Evolutionary conservation across 768 basidiomycete genomes (phyloP).

Genomic region (Tremella mesenterica): DNA sequence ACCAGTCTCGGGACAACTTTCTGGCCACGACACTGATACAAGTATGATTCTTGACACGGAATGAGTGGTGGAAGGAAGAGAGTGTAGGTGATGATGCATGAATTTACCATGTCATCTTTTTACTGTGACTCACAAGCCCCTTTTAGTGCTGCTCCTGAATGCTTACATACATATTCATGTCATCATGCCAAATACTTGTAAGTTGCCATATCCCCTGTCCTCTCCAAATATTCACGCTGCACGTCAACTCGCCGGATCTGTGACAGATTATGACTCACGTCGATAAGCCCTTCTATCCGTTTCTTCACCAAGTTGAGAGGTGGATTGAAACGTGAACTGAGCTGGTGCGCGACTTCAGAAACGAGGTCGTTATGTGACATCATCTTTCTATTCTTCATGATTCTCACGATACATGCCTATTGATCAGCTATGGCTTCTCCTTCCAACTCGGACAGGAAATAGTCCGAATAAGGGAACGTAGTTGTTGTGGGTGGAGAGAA

Average conservation of each 20-base stretch:
- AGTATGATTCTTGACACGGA: too few species aligned
- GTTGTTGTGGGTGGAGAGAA: background rate
- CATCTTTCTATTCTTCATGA: slow-evolving; percentile 92
- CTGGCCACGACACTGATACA: too few species aligned
- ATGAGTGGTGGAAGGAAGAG: too few species aligned
- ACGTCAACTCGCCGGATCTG: background rate
- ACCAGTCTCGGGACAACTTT: too few species aligned
- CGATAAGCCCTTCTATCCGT: slow-evolving; percentile 83
- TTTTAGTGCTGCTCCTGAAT: too few species aligned
- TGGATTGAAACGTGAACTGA: slow-evolving; percentile 75
- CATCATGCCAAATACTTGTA: slow-evolving; percentile 34
- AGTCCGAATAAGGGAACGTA: background rate
- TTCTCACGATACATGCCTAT: slow-evolving; percentile 91
- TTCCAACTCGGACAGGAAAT: background rate
- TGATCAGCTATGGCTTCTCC: background rate
- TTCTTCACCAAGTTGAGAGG: slow-evolving; percentile 83
- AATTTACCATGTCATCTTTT: too few species aligned
- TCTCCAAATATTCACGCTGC: slow-evolving; percentile 88
- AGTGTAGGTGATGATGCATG: too few species aligned
- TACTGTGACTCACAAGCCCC: too few species aligned
- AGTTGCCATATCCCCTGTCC: slow-evolving; percentile 45
- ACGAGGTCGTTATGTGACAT: slow-evolving; percentile 82
- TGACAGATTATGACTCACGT: slow-evolving; percentile 52
- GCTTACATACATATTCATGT: too few species aligned
- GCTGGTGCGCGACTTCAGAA: slow-evolving; percentile 79